phyloP scores from a whole-genome alignment of 2,329 filamentous ascomycete genomes.

The Fusarium odoratissimum region DNA sequence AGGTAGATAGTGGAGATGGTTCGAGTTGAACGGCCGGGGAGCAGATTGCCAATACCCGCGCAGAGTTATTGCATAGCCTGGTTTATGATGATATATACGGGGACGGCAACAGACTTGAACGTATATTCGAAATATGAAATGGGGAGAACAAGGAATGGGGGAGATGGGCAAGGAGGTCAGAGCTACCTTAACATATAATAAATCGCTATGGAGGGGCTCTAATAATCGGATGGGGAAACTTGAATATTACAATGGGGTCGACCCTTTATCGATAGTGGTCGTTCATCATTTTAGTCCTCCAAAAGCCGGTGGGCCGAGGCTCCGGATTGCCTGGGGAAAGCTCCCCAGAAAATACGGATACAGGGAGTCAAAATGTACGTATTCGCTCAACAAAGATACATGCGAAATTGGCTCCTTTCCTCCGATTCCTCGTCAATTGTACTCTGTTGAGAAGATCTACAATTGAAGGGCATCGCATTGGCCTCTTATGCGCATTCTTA shows the following conservation, averaged over 20 bases:
- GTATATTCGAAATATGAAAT: background rate
- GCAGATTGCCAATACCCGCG: conserved; percentile 2
- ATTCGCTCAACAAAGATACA: conserved; percentile 32
- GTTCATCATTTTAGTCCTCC: conserved; percentile 19
- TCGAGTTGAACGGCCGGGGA: conserved; percentile 23
- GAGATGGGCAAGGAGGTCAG: conserved; percentile 1
- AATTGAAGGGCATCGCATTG: background rate
- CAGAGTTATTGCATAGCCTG: conserved; percentile 5
- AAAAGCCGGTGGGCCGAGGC: conserved; percentile 46
- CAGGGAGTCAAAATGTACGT: conserved; percentile 16
- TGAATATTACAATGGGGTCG: conserved; percentile 28
- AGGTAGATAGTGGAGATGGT: conserved; percentile 28
- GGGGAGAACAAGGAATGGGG: background rate
- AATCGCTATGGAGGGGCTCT: conserved; percentile 33
- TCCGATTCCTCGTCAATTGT: conserved; percentile 7
- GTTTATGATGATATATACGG: background rate
- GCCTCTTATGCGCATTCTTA: background rate
- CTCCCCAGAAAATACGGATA: background rate
- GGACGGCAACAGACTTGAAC: background rate
- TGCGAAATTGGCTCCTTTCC: conserved; percentile 24
- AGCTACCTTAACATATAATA: background rate
- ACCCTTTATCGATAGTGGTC: conserved; percentile 40
- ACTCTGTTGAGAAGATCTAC: conserved; percentile 21
- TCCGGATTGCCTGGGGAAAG: conserved; percentile 21
- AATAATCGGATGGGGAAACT: conserved; percentile 38